These are phyloP conservation scores for Pseudogymnoascus sp. DNA, from an alignment of 2,329 filamentous ascomycete species.

Conservation along the genomic window DNA sequence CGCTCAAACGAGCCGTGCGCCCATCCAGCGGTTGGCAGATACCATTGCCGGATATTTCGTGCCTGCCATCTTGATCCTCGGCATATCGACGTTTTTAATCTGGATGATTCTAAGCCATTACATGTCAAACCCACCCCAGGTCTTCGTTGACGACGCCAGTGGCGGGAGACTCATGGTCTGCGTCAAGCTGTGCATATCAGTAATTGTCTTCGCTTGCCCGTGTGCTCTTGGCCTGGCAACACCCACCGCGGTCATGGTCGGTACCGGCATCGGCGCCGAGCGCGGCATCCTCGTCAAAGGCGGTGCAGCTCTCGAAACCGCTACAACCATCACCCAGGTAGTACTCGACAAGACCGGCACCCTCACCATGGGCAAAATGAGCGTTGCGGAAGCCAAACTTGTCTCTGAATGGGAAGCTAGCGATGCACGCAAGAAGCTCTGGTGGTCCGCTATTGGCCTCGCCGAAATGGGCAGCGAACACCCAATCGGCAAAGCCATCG, in stretches of 20 bases:
- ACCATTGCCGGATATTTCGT: slow-evolving; percentile 90
- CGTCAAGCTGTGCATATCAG: slow-evolving; percentile 92
- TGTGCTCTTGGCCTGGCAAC: slow-evolving; percentile 94
- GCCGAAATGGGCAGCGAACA: slow-evolving; percentile 94
- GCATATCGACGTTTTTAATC: slow-evolving; percentile 72
- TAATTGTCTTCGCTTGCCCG: slow-evolving; percentile 96
- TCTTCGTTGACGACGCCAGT: slow-evolving; percentile 72
- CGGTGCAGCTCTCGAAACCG: slow-evolving; percentile 81
- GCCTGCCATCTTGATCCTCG: slow-evolving; percentile 77
- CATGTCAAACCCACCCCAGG: slow-evolving; percentile 72
- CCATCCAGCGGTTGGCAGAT: slow-evolving; percentile 90
- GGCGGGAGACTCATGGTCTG: slow-evolving; percentile 96
- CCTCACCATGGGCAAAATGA: slow-evolving; percentile 92
- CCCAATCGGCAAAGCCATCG: slow-evolving; percentile 84
- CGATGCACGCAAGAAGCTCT: slow-evolving; percentile 63
- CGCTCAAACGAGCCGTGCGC: slow-evolving; percentile 86
- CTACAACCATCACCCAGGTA: slow-evolving; percentile 82
- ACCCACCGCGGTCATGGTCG: slow-evolving; percentile 97
- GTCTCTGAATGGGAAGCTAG: slow-evolving; percentile 61
- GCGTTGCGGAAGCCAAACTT: slow-evolving; percentile 65
- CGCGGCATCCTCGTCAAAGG: slow-evolving; percentile 98
- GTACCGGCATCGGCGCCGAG: slow-evolving; percentile 91
- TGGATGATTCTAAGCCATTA: slow-evolving; percentile 96
- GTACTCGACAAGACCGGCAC: slow-evolving; percentile 96
- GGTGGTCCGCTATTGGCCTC: slow-evolving; percentile 96